A percentile compares a stretch with the other conserved stretches of the same genome.
Conservation (phyloP, 306 rosid genomes). For the Rubus parviflorus region DNA sequence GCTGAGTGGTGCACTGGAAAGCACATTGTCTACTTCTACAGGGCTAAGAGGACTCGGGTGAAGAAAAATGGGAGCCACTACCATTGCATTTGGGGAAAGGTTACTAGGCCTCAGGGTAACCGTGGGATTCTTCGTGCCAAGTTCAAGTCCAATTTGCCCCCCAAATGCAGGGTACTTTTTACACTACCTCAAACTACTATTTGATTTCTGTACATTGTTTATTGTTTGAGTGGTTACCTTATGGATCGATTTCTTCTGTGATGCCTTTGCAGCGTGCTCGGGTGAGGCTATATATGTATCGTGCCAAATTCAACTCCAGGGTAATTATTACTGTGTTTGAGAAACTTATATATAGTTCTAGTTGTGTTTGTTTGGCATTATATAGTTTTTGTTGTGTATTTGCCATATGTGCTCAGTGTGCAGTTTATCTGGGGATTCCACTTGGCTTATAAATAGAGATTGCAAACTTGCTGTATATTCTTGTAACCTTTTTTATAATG, state of each 20-base stretch:
- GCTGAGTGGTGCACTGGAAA: constrained; percentile 80
- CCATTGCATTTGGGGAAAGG: constrained; percentile 94
- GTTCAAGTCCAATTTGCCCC: constrained; percentile 82
- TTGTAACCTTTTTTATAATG: no score
- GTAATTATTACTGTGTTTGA: no score
- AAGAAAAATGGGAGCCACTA: constrained; percentile 73
- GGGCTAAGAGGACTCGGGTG: constrained; percentile 81
- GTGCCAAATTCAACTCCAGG: no score
- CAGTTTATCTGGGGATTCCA: neutral
- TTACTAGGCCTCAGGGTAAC: constrained; percentile 77
- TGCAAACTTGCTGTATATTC: no score
- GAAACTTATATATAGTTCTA: constrained; percentile 67
- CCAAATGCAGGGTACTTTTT: constrained; percentile 63
- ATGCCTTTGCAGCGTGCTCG: constrained; percentile 59
- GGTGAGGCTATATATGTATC: constrained; percentile 84
- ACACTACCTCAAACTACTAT: neutral
- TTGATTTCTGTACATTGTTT: no score
- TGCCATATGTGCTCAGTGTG: neutral
- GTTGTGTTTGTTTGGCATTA: neutral
- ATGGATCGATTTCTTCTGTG: constrained; percentile 4
- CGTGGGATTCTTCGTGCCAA: constrained; percentile 80
- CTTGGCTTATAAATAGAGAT: no score
- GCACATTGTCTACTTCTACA: constrained; percentile 75
- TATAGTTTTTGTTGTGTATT: neutral
- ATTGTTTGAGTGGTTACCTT: constrained; percentile 8